Evolutionary conservation across 2,329 filamentous ascomycete species (phyloP), one percentile per base, ranked within the genome.

Genomic region (Beauveria caledonica): DNA sequence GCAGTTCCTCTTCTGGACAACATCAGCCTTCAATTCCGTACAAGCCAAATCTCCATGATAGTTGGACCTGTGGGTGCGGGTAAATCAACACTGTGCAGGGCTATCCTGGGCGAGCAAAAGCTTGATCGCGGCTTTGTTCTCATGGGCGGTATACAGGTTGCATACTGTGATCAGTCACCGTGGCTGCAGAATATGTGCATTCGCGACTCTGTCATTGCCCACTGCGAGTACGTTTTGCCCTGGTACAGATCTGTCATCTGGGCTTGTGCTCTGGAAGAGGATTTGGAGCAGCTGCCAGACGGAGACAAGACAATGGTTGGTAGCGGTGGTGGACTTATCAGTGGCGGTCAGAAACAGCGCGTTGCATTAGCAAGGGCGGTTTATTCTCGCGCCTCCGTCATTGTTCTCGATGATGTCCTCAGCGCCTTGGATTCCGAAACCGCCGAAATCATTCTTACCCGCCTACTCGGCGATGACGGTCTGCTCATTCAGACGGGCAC

Each of bases 361-460:
- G 62, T 70, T 36, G 48, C 54, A 3, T 79, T 97, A 56, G 92
- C 92, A 44, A 83, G 92, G 71, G 92, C 92, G 45, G 90, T 96
- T 3, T 97, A 97, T 70, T 90, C 92, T 58, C 85, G 92, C 66
- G 89, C 92, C 15, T 91, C 96, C 71, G 83, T 96, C 55, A 95
- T 96, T 68, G 78, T 97, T 17, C 79, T 97, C 8, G 92, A 97
- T 68, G 92, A 97, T 71, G 23, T 56, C 7, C 40, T 61, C 36
- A 61, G 59, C 21, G 45, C 59, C 5, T 21, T 56, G 25, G 59
- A 61, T 15, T 40, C 40, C 13, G 52, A 46, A 9, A 68, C 66
- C 0, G 62, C 64, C 7, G 48, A 45, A 15, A 61, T 21, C 0
- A 57, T 68, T 27, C 51, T 65, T 2, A 13, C 40, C 2, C 63